Percentiles rank a stretch among this genome's conserved stretches.
These are phyloP conservation scores for maize (Zea mays) DNA, from an alignment of 176 grass and related monocot species.

Conservation along the genomic window DNA sequence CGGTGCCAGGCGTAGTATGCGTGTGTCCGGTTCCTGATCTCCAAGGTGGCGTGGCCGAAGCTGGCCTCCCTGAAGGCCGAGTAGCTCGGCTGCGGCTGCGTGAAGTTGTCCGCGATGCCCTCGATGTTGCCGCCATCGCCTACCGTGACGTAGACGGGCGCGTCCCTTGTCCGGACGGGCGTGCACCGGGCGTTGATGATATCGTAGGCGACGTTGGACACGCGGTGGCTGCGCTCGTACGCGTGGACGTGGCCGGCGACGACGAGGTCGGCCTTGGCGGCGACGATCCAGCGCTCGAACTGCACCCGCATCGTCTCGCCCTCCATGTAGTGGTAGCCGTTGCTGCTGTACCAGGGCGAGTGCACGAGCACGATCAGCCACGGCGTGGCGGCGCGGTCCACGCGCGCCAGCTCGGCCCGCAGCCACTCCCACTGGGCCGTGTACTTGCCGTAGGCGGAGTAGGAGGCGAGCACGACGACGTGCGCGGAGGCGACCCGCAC, in stretches of 20 bases:
- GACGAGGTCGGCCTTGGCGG: conserved; percentile 54
- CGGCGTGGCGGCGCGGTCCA: conserved; percentile 49
- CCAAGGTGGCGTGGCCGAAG: conserved; percentile 69
- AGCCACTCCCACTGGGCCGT: conserved; percentile 72
- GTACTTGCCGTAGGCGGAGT: conserved; percentile 73
- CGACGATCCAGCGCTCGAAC: conserved; percentile 59
- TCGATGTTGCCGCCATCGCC: conserved; percentile 77
- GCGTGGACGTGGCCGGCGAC: conserved; percentile 62
- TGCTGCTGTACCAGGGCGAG: conserved; percentile 76
- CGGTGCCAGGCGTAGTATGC: conserved; percentile 70
- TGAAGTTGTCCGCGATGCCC: conserved; percentile 58
- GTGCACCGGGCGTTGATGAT: conserved; percentile 48
- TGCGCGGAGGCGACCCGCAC: conserved; percentile 48
- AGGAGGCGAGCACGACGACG: conserved; percentile 59
- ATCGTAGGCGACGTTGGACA: conserved; percentile 65
- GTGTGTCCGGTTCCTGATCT: conserved; percentile 74
- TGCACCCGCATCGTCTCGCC: conserved; percentile 67
- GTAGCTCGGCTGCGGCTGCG: conserved; percentile 60
- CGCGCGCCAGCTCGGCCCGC: conserved; percentile 37
- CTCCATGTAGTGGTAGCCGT: conserved; percentile 77
- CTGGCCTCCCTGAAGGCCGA: conserved; percentile 79
- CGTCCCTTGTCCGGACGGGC: conserved; percentile 14
- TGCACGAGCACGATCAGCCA: conserved; percentile 69
- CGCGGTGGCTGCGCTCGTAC: conserved; percentile 61
- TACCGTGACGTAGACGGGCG: conserved; percentile 72